Evolutionary conservation across 1,284 basidiomycete genomes (phyloP).

Genomic region (Anthracocystis walkeri): DNA sequence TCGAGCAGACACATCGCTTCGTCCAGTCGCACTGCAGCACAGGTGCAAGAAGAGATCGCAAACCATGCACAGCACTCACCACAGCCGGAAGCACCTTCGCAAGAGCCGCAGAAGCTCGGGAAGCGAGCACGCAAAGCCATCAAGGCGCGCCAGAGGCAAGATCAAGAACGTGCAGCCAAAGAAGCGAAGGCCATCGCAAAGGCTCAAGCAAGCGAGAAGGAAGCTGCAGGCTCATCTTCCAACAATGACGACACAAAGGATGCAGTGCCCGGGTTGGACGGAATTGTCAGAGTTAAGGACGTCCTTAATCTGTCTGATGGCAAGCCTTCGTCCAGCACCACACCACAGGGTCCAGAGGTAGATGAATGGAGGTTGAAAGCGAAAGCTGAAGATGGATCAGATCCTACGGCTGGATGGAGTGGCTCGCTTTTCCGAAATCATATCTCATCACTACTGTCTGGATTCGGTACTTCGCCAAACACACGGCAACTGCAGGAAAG

Average conservation of each 20-base stretch:
- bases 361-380: constrained; percentile 10
- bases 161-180: constrained; percentile 17
- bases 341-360: constrained; percentile 3
- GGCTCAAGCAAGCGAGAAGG: neutral
- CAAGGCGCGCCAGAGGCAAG: constrained; percentile 22
- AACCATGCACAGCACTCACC: neutral
- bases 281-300: constrained; percentile 30
- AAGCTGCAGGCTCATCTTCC: neutral
- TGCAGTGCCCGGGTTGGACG: neutral
- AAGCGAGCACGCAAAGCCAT: constrained; percentile 37
- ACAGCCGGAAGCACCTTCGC: neutral
- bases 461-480: constrained; percentile 26
- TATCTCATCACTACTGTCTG: constrained; percentile 24
- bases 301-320: neutral
- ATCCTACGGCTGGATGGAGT: constrained; percentile 28
- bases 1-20: constrained; percentile 20
- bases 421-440: constrained; percentile 35
- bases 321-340: neutral
- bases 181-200: constrained; percentile 17
- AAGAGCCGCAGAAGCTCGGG: constrained; percentile 29
- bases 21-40: constrained; percentile 19
- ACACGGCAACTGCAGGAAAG: constrained; percentile 7
- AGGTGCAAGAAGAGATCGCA: constrained; percentile 14
- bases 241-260: too few species aligned
- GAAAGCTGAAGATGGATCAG: neutral